Percentiles rank a stretch among this genome's conserved stretches.
Conservation (phyloP, 208 protist species). For the Acanthamoeba lenticulata region DNA sequence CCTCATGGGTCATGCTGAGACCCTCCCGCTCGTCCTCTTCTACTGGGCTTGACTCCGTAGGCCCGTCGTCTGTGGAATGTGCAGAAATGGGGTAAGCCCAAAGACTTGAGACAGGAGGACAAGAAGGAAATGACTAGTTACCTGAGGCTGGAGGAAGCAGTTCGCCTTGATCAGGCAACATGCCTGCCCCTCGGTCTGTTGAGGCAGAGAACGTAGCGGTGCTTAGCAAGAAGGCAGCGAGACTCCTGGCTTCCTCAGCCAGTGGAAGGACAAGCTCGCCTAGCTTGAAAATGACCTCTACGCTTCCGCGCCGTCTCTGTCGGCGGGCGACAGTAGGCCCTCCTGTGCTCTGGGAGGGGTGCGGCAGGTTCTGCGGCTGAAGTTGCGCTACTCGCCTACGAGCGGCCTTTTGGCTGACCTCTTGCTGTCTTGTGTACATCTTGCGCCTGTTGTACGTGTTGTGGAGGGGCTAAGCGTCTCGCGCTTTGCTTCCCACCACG, state of each 20-base stretch:
- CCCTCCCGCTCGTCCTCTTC: not conserved
- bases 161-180: too few species aligned
- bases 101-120: not conserved
- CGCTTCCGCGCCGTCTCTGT: not conserved
- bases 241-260: not conserved
- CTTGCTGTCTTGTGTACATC: too few species aligned
- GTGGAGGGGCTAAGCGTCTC: too few species aligned
- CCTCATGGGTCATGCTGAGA: not conserved
- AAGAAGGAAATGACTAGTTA: not conserved
- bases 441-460: too few species aligned
- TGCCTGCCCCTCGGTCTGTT: too few species aligned
- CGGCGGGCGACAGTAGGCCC: not conserved
- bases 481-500: too few species aligned
- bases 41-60: too few species aligned
- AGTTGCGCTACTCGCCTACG: not conserved
- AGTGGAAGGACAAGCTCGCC: not conserved
- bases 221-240: not conserved
- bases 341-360: not conserved
- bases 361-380: not conserved
- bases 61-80: not conserved
- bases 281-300: slow-evolving; percentile 5
- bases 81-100: not conserved
- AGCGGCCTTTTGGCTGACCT: too few species aligned
- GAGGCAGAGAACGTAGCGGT: too few species aligned
- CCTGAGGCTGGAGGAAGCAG: too few species aligned